Evolutionary conservation across 441 rosid genomes (phyloP).

Genomic region (Jatropha podagrica): DNA sequence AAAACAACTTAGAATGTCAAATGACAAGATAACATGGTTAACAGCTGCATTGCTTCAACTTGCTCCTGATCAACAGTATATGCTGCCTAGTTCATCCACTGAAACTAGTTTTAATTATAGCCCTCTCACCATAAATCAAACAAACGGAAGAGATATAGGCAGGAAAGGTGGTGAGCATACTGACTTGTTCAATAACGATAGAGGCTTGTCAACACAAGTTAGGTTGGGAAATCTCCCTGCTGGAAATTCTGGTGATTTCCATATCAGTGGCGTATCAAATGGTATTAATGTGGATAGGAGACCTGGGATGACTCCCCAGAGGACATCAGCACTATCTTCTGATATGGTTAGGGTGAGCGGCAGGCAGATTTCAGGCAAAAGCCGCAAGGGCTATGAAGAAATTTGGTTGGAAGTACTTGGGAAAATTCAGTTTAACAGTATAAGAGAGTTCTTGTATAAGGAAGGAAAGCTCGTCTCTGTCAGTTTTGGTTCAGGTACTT

Average conservation of each 20-base stretch:
- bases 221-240: slow-evolving; percentile 37
- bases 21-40: slow-evolving; percentile 92
- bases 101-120: slow-evolving; percentile 74
- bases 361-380: slow-evolving; percentile 42
- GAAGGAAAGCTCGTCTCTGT: slow-evolving; percentile 88
- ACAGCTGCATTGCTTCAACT: slow-evolving; percentile 97
- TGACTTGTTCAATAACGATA: slow-evolving; percentile 27
- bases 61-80: slow-evolving; percentile 93
- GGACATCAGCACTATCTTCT: slow-evolving; percentile 31
- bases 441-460: slow-evolving; percentile 69
- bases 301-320: slow-evolving; percentile 45
- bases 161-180: slow-evolving; percentile 36
- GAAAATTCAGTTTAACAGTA: slow-evolving; percentile 50
- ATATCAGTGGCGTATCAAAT: slow-evolving; percentile 32
- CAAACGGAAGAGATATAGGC: slow-evolving; percentile 36
- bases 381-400: slow-evolving; percentile 52
- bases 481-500: slow-evolving; percentile 86
- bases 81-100: slow-evolving; percentile 71
- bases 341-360: slow-evolving; percentile 35
- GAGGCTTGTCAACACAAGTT: slow-evolving; percentile 39
- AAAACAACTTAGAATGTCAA: slow-evolving; percentile 85
- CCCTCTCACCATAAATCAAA: slow-evolving; percentile 43
- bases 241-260: slow-evolving; percentile 38
- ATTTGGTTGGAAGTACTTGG: slow-evolving; percentile 88
- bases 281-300: slow-evolving; percentile 32